Conservation (phyloP, 306 rosid species). For the Vigna unguiculata region DNA sequence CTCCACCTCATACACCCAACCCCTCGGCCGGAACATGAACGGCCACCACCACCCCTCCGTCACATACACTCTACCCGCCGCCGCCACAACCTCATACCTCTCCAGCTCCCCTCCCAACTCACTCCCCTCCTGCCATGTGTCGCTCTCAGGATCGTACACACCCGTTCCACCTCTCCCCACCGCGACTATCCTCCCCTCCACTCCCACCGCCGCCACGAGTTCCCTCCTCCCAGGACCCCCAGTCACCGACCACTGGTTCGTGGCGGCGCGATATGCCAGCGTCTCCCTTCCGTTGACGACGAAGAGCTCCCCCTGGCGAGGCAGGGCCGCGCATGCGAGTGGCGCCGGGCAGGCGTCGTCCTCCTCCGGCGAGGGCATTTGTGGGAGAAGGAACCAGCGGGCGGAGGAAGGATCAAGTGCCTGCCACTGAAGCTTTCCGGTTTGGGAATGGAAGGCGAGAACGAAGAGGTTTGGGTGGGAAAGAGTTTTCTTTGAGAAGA, state of each 20-base stretch:
- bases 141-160: constrained; percentile 54
- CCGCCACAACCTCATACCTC: constrained; percentile 50
- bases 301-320: constrained; percentile 63
- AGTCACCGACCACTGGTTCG: constrained; percentile 58
- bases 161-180: constrained; percentile 39
- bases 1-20: constrained; percentile 46
- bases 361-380: constrained; percentile 46
- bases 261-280: constrained; percentile 48
- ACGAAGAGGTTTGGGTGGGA: constrained; percentile 61
- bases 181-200: constrained; percentile 53
- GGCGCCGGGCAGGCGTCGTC: constrained; percentile 7
- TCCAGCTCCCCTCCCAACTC: constrained; percentile 6
- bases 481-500: constrained; percentile 41
- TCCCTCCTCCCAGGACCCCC: constrained; percentile 7
- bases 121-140: constrained; percentile 53
- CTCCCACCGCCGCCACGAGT: constrained; percentile 50
- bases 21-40: constrained; percentile 57
- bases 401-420: constrained; percentile 67
- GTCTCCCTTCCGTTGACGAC: constrained; percentile 47
- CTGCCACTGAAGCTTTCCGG: constrained; percentile 63
- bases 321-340: constrained; percentile 55
- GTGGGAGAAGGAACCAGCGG: constrained; percentile 68
- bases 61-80: constrained; percentile 56
- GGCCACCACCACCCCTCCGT: constrained; percentile 93
- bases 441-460: constrained; percentile 47